phyloP scores from a whole-genome alignment of 148 eudicot genomes.

The Simmondsia chinensis region DNA sequence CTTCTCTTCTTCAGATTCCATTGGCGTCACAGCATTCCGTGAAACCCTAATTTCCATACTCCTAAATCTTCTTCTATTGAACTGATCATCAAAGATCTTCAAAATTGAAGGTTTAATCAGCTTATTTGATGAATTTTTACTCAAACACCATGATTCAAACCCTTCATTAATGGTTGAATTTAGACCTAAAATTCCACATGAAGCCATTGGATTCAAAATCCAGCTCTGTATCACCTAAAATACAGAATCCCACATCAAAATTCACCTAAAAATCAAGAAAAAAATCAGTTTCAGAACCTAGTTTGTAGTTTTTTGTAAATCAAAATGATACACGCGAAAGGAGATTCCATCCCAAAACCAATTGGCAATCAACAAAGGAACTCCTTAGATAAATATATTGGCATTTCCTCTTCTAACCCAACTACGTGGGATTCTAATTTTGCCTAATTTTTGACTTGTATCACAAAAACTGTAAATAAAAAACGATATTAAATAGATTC shows the following conservation, averaged over 20 bases:
- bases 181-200: conserved; percentile 32
- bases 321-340: too few species aligned
- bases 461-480: too few species aligned
- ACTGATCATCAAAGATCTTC: conserved; percentile 6
- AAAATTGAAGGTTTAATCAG: conserved; percentile 16
- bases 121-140: conserved; percentile 32
- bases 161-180: conserved; percentile 36
- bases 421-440: too few species aligned
- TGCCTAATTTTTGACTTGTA: too few species aligned
- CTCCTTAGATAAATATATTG: too few species aligned
- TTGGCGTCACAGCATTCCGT: conserved; percentile 13
- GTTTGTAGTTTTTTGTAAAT: too few species aligned
- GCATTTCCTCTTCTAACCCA: too few species aligned
- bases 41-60: conserved; percentile 35
- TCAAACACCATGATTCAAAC: conserved; percentile 25
- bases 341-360: too few species aligned
- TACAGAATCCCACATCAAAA: background rate
- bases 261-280: background rate
- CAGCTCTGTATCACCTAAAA: conserved; percentile 19
- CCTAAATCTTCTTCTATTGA: conserved; percentile 12
- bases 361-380: too few species aligned
- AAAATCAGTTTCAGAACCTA: too few species aligned
- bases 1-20: conserved; percentile 34
- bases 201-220: conserved; percentile 30
- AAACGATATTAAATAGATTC: too few species aligned